Evolutionary conservation across 1,284 basidiomycete species (phyloP), one percentile per base, ranked within the genome.

Genomic region (Laetiporus sulphureus): DNA sequence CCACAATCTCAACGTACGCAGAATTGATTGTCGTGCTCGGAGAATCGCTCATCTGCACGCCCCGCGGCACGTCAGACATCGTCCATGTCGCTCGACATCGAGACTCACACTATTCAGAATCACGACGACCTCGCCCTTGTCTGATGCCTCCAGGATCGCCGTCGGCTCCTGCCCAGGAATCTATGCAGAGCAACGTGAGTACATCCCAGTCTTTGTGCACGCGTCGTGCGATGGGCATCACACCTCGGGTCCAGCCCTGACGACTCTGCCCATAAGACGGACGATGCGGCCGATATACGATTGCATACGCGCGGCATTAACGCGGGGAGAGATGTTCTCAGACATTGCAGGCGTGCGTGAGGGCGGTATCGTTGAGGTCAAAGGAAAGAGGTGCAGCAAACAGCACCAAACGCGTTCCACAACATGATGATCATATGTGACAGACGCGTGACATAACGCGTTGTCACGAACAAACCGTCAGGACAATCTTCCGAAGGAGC

Each of bases 1-100:
- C 91, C 32, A 94, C 73, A 40, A 93, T 65, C 61, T 94, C 91
- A 34, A 88, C 67, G 46, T 68, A 91, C 5, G 71, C 65, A 35
- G 77, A 77, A 0, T 36, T 82, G 61, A 29, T 68, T 60, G 32
- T 68, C 62, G 41, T 69, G 69, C 78, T 83, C 53, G 2, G 6
- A 25, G 16, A 22, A 36, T 36, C 20, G 41, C 29, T 21, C 33
- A 21, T 21, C 11, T 33, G 18, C 29, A 12, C 6, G 12, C 8
- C 15, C 19, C n/a, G n/a, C n/a, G n/a, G n/a, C n/a, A n/a, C n/a
- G n/a, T n/a, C n/a, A n/a, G n/a, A n/a, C 25, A 34, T 29, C 15
- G 21, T 39, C 25, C 25, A 27, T 7, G 25, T 27, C 8, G 25
- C 7, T 27, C 7, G 22, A 27, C 22, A 29, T 12, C 1, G 16